A percentile compares a stretch with the other conserved stretches of the same genome.
phyloP scores from a whole-genome alignment of 1,139 yeast genomes.

The Hemisphaericaspora xylanilytica region DNA sequence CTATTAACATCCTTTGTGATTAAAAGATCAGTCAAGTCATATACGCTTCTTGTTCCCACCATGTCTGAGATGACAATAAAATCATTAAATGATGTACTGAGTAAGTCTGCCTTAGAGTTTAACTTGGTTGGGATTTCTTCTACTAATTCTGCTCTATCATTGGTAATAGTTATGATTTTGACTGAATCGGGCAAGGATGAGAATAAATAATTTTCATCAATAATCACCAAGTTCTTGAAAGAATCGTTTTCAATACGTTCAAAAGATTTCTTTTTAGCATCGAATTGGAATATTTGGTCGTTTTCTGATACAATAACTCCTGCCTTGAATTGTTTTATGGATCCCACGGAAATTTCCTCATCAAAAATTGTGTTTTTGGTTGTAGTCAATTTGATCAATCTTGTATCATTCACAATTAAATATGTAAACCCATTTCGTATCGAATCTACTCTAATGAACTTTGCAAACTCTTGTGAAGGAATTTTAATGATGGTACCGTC shows the following conservation, averaged over 20 bases:
- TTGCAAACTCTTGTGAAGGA: conserved; percentile 2
- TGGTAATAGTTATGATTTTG: conserved; percentile 9
- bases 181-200: conserved; percentile 8
- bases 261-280: conserved; percentile 8
- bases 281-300: conserved; percentile 18
- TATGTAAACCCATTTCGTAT: conserved; percentile 12
- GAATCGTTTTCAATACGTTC: conserved; percentile 13
- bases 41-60: conserved; percentile 16
- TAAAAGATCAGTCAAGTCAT: conserved; percentile 31
- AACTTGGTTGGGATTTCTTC: conserved; percentile 7
- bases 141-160: conserved; percentile 8
- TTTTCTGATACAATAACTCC: conserved; percentile 19
- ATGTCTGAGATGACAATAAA: conserved; percentile 12
- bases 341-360: conserved; percentile 9
- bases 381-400: conserved; percentile 12
- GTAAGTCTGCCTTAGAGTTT: conserved; percentile 9
- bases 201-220: conserved; percentile 14
- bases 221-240: conserved; percentile 12
- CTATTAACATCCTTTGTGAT: conserved; percentile 19
- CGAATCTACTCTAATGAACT: conserved; percentile 9
- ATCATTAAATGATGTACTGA: conserved; percentile 19
- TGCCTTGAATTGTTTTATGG: conserved; percentile 20
- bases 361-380: conserved; percentile 8
- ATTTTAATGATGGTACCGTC: conserved; percentile 1
- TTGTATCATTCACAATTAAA: conserved; percentile 14